Base-by-base conservation (phyloP, 371 early-diverging fungal species). In the Rhizomucor miehei region DNA sequence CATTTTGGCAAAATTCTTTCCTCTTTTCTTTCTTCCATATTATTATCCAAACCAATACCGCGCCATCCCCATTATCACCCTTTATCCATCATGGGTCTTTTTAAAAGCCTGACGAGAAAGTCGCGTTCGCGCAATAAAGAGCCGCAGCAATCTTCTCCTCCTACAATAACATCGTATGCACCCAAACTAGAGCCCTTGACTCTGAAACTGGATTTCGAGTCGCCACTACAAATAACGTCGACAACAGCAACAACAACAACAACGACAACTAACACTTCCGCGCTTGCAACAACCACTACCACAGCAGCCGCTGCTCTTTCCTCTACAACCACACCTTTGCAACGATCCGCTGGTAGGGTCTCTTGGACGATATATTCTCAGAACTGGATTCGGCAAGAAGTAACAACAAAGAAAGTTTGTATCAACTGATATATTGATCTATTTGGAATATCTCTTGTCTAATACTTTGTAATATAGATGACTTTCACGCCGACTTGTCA, bases 341-440 rank as follows among this genome's bases (percentile, higher is more conserved):
- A 29, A 29, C 29, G 8, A 29, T 3, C 29, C 29, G 29, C 29
- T 29, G 29, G 29, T 29, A 3, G 29, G 65, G 67, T 45, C 44
- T 74, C 14, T 64, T 74, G 29, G 71, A 71, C 41, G 75, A 71
- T 51, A 71, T 74, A 17, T 68, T 74, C 53, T 57, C 71, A 21
- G 71, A 70, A 44, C 51, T 71, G 14, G 59, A 63, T 19, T 49
- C 51, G 51, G 44, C 52, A 38, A 45, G 44, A 46, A 17, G 52
- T 23, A 56, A 54, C 51, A 57, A 59, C 54, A 52, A 48, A 16
- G 21, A 36, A 39, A 16, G 34, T 29, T 5, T 29, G 29, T 29
- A 29, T 29, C n/a, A n/a, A n/a, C n/a, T n/a, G n/a, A n/a, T n/a
- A n/a, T n/a, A n/a, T n/a, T n/a, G n/a, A n/a, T n/a, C n/a, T n/a